Evolutionary conservation across 768 basidiomycete genomes (phyloP), one percentile per base, ranked within the genome.

Genomic region (Tremella yokohamensis): DNA sequence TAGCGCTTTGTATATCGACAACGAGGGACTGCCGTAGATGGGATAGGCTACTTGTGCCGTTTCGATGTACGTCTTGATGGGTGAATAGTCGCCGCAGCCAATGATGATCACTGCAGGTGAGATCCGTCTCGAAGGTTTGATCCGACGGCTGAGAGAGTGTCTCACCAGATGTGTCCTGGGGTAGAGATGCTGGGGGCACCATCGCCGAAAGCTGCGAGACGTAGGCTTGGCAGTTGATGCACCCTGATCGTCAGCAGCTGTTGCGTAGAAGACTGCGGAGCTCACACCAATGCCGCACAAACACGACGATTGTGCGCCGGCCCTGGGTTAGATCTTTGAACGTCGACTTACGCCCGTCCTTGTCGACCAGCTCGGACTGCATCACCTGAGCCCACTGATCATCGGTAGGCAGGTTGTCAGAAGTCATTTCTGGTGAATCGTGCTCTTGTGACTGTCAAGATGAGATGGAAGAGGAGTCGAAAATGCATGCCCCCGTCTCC

Each of bases 11-110:
- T 69, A 64, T 3, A 69, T 57, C 2, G 49, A 24, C 9, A 66
- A 29, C 0, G 61, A 61, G 15, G 68, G 68, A 52, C 63, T 57
- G 18, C 59, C 55, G 54, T 69, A 72, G 39, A 72, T 56, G 8
- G 61, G 52, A 47, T 72, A 72, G 26, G 60, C 56, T 22, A 50
- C 64, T 24, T 15, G 15, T 18, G 62, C 57, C 20, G 26, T 37
- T 15, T 58, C 12, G 40, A 62, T 20, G 54, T 72, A 72, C 34
- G 50, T 8, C 19, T 58, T 34, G 49, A 72, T 64, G 8, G 70
- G 70, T 13, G 18, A 37, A 39, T 22, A 60, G 7, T 52, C 19
- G 4, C 70, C 70, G 56, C 67, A 68, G 13, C 67, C 67, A 12
- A 72, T 63, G 29, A 69, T 58, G 25, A 62, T 54, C 39, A 66